phyloP scores from a whole-genome alignment of 73 alveolate species.

The Paraurostyla sp. region DNA sequence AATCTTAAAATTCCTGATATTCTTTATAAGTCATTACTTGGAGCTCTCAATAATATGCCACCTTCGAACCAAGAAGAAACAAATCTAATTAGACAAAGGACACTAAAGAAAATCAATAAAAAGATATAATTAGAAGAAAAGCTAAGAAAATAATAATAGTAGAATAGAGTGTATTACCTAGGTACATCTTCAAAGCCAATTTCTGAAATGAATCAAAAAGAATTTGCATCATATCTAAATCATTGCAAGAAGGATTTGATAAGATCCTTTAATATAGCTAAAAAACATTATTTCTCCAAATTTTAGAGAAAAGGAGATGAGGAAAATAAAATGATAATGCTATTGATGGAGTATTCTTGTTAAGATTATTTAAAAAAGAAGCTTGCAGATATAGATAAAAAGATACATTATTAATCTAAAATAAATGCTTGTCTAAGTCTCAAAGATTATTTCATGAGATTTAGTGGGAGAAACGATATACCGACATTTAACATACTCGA shows the following conservation, averaged over 20 bases:
- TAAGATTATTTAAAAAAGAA: neutral
- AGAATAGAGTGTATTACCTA: neutral
- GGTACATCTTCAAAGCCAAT: conserved; percentile 1
- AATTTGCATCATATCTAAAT: conserved; percentile 9
- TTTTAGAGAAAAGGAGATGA: neutral
- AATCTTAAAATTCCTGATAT: neutral
- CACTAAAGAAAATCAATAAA: neutral
- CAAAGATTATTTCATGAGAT: conserved; percentile 12
- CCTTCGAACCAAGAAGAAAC: neutral
- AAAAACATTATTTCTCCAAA: neutral
- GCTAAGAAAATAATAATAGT: neutral
- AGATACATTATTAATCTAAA: neutral
- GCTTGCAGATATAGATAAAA: neutral
- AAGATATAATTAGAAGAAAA: neutral
- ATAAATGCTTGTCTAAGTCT: neutral
- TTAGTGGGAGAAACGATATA: neutral
- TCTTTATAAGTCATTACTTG: neutral
- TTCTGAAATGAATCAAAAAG: neutral
- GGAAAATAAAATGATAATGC: neutral
- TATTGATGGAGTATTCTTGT: neutral
- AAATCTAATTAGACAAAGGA: neutral
- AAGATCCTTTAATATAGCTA: neutral
- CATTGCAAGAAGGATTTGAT: conserved; percentile 12
- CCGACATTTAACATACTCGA: conserved; percentile 36
- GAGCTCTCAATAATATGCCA: neutral